Evolutionary conservation across 768 basidiomycete genomes (phyloP), one percentile per base, ranked within the genome.

Genomic region (Podaxis sp.): DNA sequence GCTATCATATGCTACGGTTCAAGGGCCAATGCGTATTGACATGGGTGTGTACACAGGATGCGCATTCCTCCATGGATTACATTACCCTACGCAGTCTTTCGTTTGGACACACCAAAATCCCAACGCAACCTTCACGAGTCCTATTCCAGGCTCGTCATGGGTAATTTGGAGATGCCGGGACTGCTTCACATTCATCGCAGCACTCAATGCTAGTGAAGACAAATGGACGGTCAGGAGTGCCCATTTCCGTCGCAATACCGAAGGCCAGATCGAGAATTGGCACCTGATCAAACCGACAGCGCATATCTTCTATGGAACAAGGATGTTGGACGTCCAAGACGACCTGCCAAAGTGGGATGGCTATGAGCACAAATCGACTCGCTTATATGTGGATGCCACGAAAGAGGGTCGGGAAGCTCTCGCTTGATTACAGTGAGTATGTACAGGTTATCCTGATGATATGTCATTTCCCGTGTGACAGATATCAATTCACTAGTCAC

Each of bases 291-390:
- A 82, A 67, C 89, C 89, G 0, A 88, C 85, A 0, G 84, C 76
- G 0, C 87, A 89, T 69, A 84, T 85, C 4, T 90, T 88, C 72
- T 89, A 89, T 64, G 84, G 75, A 12, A 89, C 88, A 20, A 77
- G 84, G 28, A 72, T 87, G 76, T 62, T 88, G 66, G 83, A 86
- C 62, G 72, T 89, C 15, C 63, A 75, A 6, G 89, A 90, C 66
- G 76, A 68, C 3, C 61, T 90, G 66, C 76, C 77, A 26, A 90
- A 89, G 68, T 89, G 87, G 86, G 78, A 81, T 20, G 88, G 87
- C n/a, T 89, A 89, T 69, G 82, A 84, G 66, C 73, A 73, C 17
- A 69, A 73, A 54, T 88, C 86, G n/a, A 20, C 12, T 46, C 44
- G 26, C 33, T 8, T 33, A 33, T 33, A 8, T 20, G 4, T 58